Evolutionary conservation across 2,329 filamentous ascomycete species (phyloP).

Genomic region (Aspergillus viridinutans): DNA sequence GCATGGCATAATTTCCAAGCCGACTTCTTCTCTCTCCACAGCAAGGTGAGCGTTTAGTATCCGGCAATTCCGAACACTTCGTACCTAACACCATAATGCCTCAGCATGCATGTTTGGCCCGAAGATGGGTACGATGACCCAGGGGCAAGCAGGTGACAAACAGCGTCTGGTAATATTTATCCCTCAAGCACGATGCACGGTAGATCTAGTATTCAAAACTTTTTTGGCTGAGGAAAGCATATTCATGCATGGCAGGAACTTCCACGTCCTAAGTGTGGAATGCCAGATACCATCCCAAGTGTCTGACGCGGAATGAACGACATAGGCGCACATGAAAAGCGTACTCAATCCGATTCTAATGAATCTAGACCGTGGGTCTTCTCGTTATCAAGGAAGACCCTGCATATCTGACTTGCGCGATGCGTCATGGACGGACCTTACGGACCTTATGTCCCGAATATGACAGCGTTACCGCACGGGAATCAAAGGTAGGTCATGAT

Average conservation of each 20-base stretch:
- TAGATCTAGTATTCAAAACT: too few species aligned
- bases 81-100: not conserved
- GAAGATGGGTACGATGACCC: not conserved
- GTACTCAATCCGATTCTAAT: not conserved
- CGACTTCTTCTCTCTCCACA: not conserved
- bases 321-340: not conserved
- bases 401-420: not conserved
- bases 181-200: too few species aligned
- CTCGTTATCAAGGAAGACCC: not conserved
- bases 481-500: not conserved
- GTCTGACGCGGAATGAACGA: not conserved
- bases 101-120: not conserved
- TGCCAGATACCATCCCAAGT: not conserved
- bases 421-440: not conserved
- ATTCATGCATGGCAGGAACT: not conserved
- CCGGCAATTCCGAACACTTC: not conserved
- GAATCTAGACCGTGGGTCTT: not conserved
- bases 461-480: too few species aligned
- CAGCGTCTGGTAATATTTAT: too few species aligned
- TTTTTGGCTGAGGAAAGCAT: too few species aligned
- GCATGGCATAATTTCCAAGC: not conserved
- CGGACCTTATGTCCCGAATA: not conserved
- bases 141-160: not conserved
- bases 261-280: not conserved
- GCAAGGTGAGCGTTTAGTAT: not conserved